These are phyloP conservation scores for Podospora pseudoanserina DNA, from an alignment of 495 filamentous ascomycete genomes.

Conservation along the genomic window DNA sequence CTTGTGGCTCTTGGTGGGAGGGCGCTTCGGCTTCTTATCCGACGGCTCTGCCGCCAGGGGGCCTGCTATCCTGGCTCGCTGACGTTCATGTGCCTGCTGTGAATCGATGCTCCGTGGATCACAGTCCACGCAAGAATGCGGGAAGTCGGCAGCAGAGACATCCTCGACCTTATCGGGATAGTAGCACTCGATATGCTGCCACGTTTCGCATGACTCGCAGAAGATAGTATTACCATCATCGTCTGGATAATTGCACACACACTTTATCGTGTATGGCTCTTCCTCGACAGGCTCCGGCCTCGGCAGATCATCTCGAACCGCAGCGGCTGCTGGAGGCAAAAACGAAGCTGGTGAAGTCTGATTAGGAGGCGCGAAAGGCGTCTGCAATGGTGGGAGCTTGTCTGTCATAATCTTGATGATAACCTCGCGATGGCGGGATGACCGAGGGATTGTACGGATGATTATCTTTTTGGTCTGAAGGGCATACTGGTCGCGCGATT, in stretches of 20 bases:
- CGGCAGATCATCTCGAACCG: slow-evolving; percentile 55
- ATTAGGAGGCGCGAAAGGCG: slow-evolving; percentile 52
- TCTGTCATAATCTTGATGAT: slow-evolving; percentile 91
- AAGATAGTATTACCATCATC: slow-evolving; percentile 97
- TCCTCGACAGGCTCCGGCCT: slow-evolving; percentile 61
- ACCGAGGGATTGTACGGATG: slow-evolving; percentile 35
- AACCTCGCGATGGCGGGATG: slow-evolving; percentile 54
- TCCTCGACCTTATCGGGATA: slow-evolving; percentile 68
- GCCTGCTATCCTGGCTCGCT: slow-evolving; percentile 42
- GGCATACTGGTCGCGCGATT: slow-evolving; percentile 54
- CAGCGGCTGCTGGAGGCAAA: slow-evolving; percentile 49
- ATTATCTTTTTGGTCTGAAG: slow-evolving; percentile 51
- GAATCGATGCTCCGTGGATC: slow-evolving; percentile 68
- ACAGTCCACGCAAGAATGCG: slow-evolving; percentile 85
- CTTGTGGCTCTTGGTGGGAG: slow-evolving; percentile 66
- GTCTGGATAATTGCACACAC: slow-evolving; percentile 86
- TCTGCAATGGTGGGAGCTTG: slow-evolving; percentile 61
- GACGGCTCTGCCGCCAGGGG: slow-evolving; percentile 52
- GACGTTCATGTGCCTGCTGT: slow-evolving; percentile 65
- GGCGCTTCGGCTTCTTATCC: slow-evolving; percentile 65
- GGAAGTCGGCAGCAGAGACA: slow-evolving; percentile 61
- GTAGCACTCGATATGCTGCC: slow-evolving; percentile 97
- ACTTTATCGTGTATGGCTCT: slow-evolving; percentile 95
- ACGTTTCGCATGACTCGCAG: slow-evolving; percentile 93
- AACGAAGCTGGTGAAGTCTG: slow-evolving; percentile 36